phyloP scores from a whole-genome alignment of 2,329 filamentous ascomycete genomes.

The Fusarium avenaceum region DNA sequence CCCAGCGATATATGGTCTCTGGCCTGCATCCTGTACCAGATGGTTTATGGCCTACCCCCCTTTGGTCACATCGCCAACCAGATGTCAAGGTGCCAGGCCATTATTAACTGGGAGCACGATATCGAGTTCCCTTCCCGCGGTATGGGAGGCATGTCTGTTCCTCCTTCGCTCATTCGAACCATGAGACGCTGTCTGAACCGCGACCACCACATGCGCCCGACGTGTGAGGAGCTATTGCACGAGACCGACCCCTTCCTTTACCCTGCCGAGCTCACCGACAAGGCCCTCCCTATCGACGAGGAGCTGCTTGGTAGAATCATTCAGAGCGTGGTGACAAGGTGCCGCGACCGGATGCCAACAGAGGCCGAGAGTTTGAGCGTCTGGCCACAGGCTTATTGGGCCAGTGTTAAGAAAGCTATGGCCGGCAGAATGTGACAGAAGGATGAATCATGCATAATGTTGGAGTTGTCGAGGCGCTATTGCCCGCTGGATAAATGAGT shows the following conservation, averaged over 20 bases:
- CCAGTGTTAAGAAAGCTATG: constrained; percentile 68
- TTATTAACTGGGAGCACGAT: constrained; percentile 80
- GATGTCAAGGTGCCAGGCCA: constrained; percentile 87
- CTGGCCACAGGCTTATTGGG: constrained; percentile 74
- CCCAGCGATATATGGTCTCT: constrained; percentile 96
- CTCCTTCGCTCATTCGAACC: constrained; percentile 70
- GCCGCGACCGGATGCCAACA: constrained; percentile 69
- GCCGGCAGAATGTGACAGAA: constrained; percentile 49
- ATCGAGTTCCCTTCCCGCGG: constrained; percentile 80
- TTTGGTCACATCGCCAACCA: constrained; percentile 93
- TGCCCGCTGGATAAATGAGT: constrained; percentile 40
- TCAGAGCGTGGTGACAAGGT: constrained; percentile 72
- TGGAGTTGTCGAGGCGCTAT: constrained; percentile 29
- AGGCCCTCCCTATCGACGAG: constrained; percentile 71
- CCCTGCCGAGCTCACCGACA: constrained; percentile 68
- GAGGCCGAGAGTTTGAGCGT: constrained; percentile 68
- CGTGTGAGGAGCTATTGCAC: constrained; percentile 72
- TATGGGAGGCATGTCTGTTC: constrained; percentile 74
- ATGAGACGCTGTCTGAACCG: constrained; percentile 74
- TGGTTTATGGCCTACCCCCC: constrained; percentile 96
- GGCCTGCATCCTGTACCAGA: constrained; percentile 96
- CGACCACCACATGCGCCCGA: constrained; percentile 73
- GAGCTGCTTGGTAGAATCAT: constrained; percentile 73
- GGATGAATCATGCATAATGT: constrained; percentile 26
- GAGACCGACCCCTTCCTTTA: constrained; percentile 74